Evolutionary conservation across 306 rosid species (phyloP), one percentile per base, ranked within the genome.

Genomic region (Crotalaria pallida): DNA sequence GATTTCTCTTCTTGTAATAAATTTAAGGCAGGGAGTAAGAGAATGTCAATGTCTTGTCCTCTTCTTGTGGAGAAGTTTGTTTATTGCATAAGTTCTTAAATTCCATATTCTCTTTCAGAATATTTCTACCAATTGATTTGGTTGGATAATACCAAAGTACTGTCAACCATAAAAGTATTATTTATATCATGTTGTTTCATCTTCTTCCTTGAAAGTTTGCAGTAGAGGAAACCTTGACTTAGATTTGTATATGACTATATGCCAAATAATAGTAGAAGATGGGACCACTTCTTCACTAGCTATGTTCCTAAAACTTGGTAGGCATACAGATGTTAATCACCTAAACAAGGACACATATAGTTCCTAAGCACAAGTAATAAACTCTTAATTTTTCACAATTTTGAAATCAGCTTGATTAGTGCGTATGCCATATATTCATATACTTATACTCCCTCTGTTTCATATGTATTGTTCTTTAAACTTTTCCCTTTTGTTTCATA

Each of bases 201-300:
- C 70, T 70, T 38, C 58, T 55, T 50, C 26, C 72, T 77, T 74
- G 75, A 66, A 56, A 79, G 57, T 17, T 61, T 76, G 69, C 84
- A 62, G 73, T 65, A 67, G 21, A 73, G 80, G 66, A 78, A 68
- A 68, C 76, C 71, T 77, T 68, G 82, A 74, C 78, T 77, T 84
- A 52, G 43, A 76, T 72, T 73, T 75, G 48, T 81, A 70, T 81
- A 76, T 79, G 71, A 65, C 48, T 81, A 70, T 81, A 76, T 79
- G 71, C 68, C 66, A 65, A 31, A 65, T 64, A 40, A 75, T 79
- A 69, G n/a, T 2, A 31, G 67, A 79, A 75, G 62, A 77, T 79
- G 88, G 96, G 94, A 88, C 92, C 97, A 76, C 85, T 50, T 50
- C 72, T 63, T 85, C 67, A 68, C 80, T 77, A 63, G 72, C 78